A percentile compares a stretch with the other conserved stretches of the same genome.
These are phyloP conservation scores for Schizonepeta tenuifolia DNA, from an alignment of 257 asterid species.

Conservation along the genomic window DNA sequence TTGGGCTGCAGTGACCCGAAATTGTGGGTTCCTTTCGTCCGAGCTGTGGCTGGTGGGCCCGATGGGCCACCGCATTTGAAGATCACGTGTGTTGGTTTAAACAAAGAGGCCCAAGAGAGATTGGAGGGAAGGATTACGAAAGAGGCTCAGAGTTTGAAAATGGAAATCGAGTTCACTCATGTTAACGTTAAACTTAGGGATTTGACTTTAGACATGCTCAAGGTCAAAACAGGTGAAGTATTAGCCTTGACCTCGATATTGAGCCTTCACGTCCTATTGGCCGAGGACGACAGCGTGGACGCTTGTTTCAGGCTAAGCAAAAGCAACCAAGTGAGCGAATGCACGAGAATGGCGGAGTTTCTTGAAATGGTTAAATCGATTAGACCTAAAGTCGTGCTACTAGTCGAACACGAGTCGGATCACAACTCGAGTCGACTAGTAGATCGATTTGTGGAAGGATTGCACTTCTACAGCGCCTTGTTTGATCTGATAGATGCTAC, in stretches of 20 bases:
- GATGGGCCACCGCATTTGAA: slow-evolving; percentile 49
- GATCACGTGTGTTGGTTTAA: slow-evolving; percentile 43
- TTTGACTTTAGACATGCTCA: slow-evolving; percentile 45
- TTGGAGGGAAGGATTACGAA: slow-evolving; percentile 38
- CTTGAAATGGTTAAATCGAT: slow-evolving; percentile 41
- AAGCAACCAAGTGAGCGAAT: slow-evolving; percentile 36
- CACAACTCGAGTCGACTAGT: slow-evolving; percentile 45
- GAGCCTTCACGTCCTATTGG: slow-evolving; percentile 47
- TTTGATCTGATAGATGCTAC: slow-evolving; percentile 47
- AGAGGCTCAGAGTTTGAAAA: slow-evolving; percentile 46
- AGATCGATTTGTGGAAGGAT: slow-evolving; percentile 55
- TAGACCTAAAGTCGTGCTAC: slow-evolving; percentile 44
- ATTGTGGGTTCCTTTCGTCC: slow-evolving; percentile 52
- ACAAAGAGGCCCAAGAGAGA: slow-evolving; percentile 38
- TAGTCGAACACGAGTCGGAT: slow-evolving; percentile 59
- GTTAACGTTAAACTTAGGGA: slow-evolving; percentile 38
- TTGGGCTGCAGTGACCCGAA: slow-evolving; percentile 50
- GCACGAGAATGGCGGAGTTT: slow-evolving; percentile 41
- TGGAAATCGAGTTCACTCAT: slow-evolving; percentile 44
- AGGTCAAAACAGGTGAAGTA: slow-evolving; percentile 45
- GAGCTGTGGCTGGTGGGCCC: slow-evolving; percentile 37
- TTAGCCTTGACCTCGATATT: slow-evolving; percentile 50
- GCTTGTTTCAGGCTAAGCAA: slow-evolving; percentile 37
- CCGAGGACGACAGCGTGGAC: slow-evolving; percentile 51
- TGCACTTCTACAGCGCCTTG: slow-evolving; percentile 57